Conservation (phyloP, 768 basidiomycete genomes). For the Panaeolus papilionaceus region DNA sequence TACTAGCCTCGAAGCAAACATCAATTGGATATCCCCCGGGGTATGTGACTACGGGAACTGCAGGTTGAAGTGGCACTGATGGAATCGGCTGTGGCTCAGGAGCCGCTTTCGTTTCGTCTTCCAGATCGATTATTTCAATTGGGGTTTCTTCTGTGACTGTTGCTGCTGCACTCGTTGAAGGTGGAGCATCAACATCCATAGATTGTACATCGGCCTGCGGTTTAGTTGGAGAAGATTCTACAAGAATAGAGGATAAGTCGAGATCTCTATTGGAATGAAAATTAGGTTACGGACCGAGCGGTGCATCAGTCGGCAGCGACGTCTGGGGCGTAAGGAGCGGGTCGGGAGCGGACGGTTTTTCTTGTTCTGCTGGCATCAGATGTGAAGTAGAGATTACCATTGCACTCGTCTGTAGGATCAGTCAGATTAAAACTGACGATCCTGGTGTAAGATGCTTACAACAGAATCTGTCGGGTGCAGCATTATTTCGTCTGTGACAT, state of each 20-base stretch:
- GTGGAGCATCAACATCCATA: slow-evolving; percentile 31
- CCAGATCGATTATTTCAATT: slow-evolving; percentile 56
- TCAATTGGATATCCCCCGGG: slow-evolving; percentile 69
- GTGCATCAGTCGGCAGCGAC: slow-evolving; percentile 20
- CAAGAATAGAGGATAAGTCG: slow-evolving; percentile 18
- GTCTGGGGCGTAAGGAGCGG: slow-evolving; percentile 28
- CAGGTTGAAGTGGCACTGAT: slow-evolving; percentile 28
- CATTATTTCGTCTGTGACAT: slow-evolving; percentile 80
- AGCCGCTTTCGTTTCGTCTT: slow-evolving; percentile 42
- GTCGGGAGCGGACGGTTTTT: slow-evolving; percentile 30
- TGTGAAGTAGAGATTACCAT: slow-evolving; percentile 94
- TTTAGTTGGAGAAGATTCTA: slow-evolving; percentile 25
- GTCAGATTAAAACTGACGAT: slow-evolving; percentile 15
- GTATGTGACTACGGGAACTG: slow-evolving; percentile 35
- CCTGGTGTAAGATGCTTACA: slow-evolving; percentile 41
- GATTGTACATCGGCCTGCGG: slow-evolving; percentile 30
- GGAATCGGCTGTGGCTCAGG: slow-evolving; percentile 23
- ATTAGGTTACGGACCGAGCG: slow-evolving; percentile 25
- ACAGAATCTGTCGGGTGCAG: slow-evolving; percentile 59
- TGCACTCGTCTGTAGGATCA: slow-evolving; percentile 72
- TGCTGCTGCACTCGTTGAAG: slow-evolving; percentile 30
- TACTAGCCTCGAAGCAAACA: slow-evolving; percentile 84
- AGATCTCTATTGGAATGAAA: neutral
- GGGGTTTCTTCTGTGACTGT: slow-evolving; percentile 32
- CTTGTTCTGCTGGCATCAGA: slow-evolving; percentile 51